Evolutionary conservation across 306 rosid genomes (phyloP).

Genomic region (Quercus gilva): DNA sequence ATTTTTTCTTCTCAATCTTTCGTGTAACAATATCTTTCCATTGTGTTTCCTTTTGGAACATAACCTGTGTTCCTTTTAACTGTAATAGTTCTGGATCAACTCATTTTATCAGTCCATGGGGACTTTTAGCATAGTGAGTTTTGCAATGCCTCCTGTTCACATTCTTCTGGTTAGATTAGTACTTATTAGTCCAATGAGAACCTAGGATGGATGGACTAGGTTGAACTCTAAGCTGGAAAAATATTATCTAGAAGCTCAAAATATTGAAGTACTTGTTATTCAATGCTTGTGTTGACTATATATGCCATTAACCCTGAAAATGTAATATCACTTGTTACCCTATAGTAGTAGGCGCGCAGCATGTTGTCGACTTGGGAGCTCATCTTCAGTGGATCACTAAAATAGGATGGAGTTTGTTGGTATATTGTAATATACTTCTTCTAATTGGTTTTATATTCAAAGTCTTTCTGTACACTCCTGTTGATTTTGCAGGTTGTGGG

Average conservation of each 20-base stretch:
- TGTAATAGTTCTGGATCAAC: not conserved
- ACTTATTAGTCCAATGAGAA: not conserved
- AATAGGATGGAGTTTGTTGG: not conserved
- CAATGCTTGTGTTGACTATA: no score
- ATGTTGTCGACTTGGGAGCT: no score
- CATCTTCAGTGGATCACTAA: no score
- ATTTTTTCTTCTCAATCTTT: not conserved
- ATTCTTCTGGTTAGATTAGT: not conserved
- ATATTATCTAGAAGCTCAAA: not conserved
- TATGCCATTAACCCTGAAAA: no score
- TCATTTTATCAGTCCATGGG: not conserved
- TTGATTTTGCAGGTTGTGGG: constrained; percentile 41
- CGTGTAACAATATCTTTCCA: not conserved
- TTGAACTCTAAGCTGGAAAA: not conserved
- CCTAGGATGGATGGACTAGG: not conserved
- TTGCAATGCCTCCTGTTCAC: not conserved
- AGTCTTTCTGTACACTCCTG: not conserved
- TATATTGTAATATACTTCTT: not conserved
- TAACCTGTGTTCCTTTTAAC: not conserved
- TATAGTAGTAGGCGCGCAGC: no score
- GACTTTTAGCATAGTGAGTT: not conserved
- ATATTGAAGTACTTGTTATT: not conserved
- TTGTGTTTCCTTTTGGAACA: not conserved
- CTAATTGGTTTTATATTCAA: not conserved
- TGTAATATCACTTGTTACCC: no score